Evolutionary conservation across 2,329 filamentous ascomycete species (phyloP), one percentile per base, ranked within the genome.

Genomic region (Catunica adiposa): DNA sequence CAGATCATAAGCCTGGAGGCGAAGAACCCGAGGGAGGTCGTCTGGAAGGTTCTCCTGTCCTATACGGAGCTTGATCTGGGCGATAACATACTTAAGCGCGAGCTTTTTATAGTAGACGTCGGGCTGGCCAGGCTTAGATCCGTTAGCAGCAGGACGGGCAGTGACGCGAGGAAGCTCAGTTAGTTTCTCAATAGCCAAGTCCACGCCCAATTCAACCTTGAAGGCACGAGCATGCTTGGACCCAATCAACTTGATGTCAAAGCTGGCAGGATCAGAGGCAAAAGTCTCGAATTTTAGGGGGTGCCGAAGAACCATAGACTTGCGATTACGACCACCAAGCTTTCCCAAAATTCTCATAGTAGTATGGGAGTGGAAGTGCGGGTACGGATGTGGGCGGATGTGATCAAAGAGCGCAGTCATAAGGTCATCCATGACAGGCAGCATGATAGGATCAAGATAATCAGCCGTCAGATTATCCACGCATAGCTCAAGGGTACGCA

Each of bases 401-500:
- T 98, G 94, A 60, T 96, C 89, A 76, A 94, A 98, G 1, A 99
- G 75, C 1, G 90, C 90, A 50, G 89, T 92, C 92, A 98, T 98
- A 47, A 99, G 74, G 65, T 99, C 92, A 63, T 98, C 90, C 67
- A 99, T 97, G 25, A 97, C 94, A 0, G 92, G 94, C 1, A 90
- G 88, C 90, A 98, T 98, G 63, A 99, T 97, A 0, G 92, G 94
- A 63, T 99, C 92, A 14, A 99, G 73, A 64, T 98, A 99, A 64
- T 98, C 92, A 0, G 92, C 90, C 0, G 94, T 98, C 0, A 99
- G 76, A 62, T 99, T 99, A 61, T 99, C 92, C 17, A 99, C 92
- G 64, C 92, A 99, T 1, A 99, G 78, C 64, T 99, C 92, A 3
- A 99, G 72, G 0, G 92, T 99, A 26, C 94, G 77, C 5, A 99